Percentiles rank a stretch among this genome's conserved stretches.
phyloP scores from a whole-genome alignment of 495 filamentous ascomycete species.

The Penicillium desertorum region DNA sequence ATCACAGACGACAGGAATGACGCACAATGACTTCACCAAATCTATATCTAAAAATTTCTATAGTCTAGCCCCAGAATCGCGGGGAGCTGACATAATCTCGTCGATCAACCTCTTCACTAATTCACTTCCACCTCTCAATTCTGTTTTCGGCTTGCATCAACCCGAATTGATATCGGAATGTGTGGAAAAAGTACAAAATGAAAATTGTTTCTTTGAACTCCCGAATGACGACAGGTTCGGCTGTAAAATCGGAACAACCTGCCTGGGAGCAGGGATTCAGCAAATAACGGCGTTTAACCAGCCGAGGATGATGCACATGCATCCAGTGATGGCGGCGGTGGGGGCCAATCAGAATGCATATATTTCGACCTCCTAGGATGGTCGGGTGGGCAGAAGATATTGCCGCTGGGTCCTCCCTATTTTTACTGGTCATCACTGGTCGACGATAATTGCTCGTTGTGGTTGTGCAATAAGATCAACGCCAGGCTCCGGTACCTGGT shows the following conservation, averaged over 20 bases:
- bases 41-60: not conserved
- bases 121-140: not conserved
- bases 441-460: slow-evolving; percentile 10
- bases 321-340: slow-evolving; percentile 27
- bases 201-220: not conserved
- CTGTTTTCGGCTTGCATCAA: slow-evolving; percentile 19
- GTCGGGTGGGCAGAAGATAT: slow-evolving; percentile 41
- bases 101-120: slow-evolving; percentile 10
- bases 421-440: slow-evolving; percentile 18
- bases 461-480: slow-evolving; percentile 19
- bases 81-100: slow-evolving; percentile 27
- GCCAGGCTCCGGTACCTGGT: slow-evolving; percentile 12
- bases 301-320: slow-evolving; percentile 33
- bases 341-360: slow-evolving; percentile 33
- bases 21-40: slow-evolving; percentile 32
- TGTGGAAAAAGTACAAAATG: not conserved
- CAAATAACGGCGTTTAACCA: slow-evolving; percentile 38
- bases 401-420: slow-evolving; percentile 32
- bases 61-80: slow-evolving; percentile 20
- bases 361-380: slow-evolving; percentile 23
- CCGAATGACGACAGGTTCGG: slow-evolving; percentile 32
- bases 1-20: slow-evolving; percentile 24
- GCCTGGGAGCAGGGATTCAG: slow-evolving; percentile 12
- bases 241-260: slow-evolving; percentile 23
- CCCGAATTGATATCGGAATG: slow-evolving; percentile 17